A percentile compares a stretch with the other conserved stretches of the same genome.
Conservation (phyloP, 306 rosid genomes). For the Macrotyloma uniflorum region DNA sequence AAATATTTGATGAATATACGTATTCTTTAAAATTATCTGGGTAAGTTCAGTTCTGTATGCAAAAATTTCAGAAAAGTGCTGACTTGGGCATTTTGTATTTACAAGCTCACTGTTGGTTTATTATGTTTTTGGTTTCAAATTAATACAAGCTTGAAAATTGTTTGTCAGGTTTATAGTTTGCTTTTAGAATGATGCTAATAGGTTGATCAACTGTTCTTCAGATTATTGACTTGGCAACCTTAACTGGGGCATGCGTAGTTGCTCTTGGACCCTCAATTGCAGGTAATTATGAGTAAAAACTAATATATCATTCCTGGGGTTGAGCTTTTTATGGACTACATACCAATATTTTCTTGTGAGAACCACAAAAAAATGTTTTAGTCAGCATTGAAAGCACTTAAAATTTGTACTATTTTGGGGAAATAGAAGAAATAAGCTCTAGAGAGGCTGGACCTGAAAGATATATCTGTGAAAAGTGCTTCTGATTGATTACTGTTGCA, state of each 20-base stretch:
- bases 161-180: no score
- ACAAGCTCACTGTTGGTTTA: background rate
- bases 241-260: conserved; percentile 88
- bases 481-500: conserved; percentile 25
- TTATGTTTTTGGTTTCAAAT: conserved; percentile 20
- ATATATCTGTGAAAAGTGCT: background rate
- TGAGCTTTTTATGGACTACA: background rate
- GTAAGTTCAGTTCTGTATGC: conserved; percentile 15
- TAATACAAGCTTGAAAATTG: background rate
- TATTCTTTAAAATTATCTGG: background rate
- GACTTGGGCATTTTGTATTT: conserved; percentile 9
- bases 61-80: conserved; percentile 4
- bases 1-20: background rate
- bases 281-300: conserved; percentile 51
- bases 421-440: conserved; percentile 10
- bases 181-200: conserved; percentile 46
- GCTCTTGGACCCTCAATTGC: conserved; percentile 97
- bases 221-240: conserved; percentile 94
- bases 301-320: background rate
- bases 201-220: conserved; percentile 46
- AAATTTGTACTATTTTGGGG: conserved; percentile 2
- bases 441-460: conserved; percentile 15
- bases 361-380: background rate
- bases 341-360: background rate
- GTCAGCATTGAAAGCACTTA: background rate